Evolutionary conservation across 2,329 filamentous ascomycete genomes (phyloP).

Genomic region (Hirsutella rhossiliensis): DNA sequence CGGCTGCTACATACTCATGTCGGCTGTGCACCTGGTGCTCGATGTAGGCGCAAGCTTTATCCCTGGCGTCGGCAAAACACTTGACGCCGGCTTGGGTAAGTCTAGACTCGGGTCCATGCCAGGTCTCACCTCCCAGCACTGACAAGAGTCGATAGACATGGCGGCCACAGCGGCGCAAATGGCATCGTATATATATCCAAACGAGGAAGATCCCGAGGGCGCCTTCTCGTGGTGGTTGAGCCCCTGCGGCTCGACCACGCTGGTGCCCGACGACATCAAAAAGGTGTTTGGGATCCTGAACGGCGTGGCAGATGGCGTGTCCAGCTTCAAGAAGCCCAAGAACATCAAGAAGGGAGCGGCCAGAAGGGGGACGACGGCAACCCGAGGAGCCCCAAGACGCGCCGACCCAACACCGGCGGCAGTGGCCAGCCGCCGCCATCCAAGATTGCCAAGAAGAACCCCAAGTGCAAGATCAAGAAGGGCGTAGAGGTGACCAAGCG

Average conservation of each 20-base stretch:
- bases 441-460: background rate
- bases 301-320: background rate
- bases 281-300: background rate
- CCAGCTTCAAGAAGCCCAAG: background rate
- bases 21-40: background rate
- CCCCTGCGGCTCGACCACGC: conserved; percentile 1
- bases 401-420: background rate
- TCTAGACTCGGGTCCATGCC: background rate
- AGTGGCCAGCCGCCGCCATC: background rate
- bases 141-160: background rate
- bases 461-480: too few relatives aligned
- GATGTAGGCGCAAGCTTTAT: background rate
- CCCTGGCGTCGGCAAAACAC: background rate
- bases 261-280: conserved; percentile 3
- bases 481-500: background rate
- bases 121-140: background rate
- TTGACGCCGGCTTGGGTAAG: background rate
- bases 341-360: background rate
- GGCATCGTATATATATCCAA: conserved; percentile 1
- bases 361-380: background rate
- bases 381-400: background rate
- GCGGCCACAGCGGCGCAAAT: conserved; percentile 1
- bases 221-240: conserved; percentile 4
- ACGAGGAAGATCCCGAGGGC: conserved; percentile 2
- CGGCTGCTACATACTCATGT: conserved; percentile 3